phyloP scores from a whole-genome alignment of 2,329 filamentous ascomycete genomes.

The Myriosclerotinia scirpicola region DNA sequence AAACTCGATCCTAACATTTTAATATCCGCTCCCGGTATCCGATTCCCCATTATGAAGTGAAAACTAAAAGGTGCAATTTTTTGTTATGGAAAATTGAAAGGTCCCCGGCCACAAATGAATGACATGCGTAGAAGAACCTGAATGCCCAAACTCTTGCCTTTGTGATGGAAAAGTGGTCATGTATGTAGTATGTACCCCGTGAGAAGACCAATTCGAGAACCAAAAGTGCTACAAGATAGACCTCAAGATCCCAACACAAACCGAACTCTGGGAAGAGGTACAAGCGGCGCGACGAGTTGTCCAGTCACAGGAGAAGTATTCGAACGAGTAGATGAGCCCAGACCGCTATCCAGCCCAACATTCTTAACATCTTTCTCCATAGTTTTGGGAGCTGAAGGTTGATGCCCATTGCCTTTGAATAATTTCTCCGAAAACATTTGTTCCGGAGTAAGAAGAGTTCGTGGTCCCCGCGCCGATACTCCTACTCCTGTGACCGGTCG shows the following conservation, averaged over 20 bases:
- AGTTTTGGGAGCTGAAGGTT: not conserved
- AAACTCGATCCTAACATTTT: not conserved
- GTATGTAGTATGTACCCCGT: not conserved
- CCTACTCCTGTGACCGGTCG: not conserved
- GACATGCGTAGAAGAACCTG: not conserved
- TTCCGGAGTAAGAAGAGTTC: not conserved
- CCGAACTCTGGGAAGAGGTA: not conserved
- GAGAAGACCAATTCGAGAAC: not conserved
- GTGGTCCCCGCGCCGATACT: not conserved
- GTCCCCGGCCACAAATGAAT: not conserved
- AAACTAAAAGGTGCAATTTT: not conserved
- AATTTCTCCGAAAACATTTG: slow-evolving; percentile 15
- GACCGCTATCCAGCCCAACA: no score
- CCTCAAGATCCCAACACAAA: not conserved
- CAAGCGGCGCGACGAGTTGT: not conserved
- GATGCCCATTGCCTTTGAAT: not conserved
- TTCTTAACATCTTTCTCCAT: not conserved
- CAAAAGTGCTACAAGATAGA: not conserved
- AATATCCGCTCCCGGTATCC: not conserved
- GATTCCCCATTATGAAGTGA: not conserved
- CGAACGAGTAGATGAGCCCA: not conserved
- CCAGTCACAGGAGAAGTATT: not conserved
- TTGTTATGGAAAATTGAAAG: not conserved
- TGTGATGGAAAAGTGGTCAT: not conserved
- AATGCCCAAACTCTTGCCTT: not conserved